phyloP scores from a whole-genome alignment of 2,329 filamentous ascomycete genomes.

The Ambrosiella xylebori region DNA sequence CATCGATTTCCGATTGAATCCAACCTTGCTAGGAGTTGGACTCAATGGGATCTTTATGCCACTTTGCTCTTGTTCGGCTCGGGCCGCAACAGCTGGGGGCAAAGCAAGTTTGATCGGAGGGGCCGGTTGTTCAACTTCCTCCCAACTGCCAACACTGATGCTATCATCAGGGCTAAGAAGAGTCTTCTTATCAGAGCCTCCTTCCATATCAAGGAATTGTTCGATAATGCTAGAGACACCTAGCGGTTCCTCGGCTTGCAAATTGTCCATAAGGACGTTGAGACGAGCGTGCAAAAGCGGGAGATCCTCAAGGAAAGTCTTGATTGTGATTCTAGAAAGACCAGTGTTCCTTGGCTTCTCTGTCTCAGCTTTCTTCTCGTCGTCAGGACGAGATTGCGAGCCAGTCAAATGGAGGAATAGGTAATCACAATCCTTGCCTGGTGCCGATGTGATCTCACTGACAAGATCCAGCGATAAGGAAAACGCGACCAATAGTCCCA shows the following conservation, averaged over 20 bases:
- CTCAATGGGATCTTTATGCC: neutral
- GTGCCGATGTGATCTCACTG: conserved; percentile 73
- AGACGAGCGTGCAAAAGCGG: conserved; percentile 66
- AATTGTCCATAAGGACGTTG: conserved; percentile 69
- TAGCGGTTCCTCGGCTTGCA: conserved; percentile 53
- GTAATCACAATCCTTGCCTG: conserved; percentile 85
- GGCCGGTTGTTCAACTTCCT: conserved; percentile 24
- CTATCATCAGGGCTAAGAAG: conserved; percentile 31
- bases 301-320: conserved; percentile 81
- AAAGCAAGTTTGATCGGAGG: conserved; percentile 40
- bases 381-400: conserved; percentile 22
- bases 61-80: neutral
- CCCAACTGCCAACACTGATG: conserved; percentile 39
- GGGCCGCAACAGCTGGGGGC: conserved; percentile 26
- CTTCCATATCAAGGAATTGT: conserved; percentile 58
- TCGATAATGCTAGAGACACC: conserved; percentile 53
- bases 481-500: conserved; percentile 76
- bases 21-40: conserved; percentile 11
- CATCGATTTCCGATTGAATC: neutral
- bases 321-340: conserved; percentile 65
- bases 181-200: conserved; percentile 23
- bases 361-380: conserved; percentile 16
- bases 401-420: conserved; percentile 53
- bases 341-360: conserved; percentile 24
- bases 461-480: conserved; percentile 59